phyloP scores from a whole-genome alignment of 176 grass and related monocot genomes.

The Rhynchospora tenuis region DNA sequence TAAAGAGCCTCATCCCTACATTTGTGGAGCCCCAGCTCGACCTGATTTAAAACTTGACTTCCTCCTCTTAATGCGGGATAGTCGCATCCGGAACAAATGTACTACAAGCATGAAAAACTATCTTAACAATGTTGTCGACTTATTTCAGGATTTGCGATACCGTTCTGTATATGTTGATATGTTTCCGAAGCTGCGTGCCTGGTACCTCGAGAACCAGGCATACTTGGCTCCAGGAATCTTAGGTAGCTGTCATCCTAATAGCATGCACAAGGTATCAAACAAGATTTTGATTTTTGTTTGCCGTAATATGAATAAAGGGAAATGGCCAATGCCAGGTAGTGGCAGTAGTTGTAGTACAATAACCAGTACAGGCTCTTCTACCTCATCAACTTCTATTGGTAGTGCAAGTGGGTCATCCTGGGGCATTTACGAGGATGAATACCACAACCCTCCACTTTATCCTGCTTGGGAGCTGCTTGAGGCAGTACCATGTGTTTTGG shows the following conservation, averaged over 20 bases:
- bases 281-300: conserved; percentile 90
- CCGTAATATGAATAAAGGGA: not conserved
- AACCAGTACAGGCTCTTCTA: not conserved
- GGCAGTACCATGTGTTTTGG: conserved; percentile 73
- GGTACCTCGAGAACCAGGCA: conserved; percentile 90
- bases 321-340: conserved; percentile 10
- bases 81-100: conserved; percentile 21
- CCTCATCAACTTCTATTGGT: not conserved
- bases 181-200: conserved; percentile 78
- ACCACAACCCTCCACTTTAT: not conserved
- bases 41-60: conserved; percentile 74
- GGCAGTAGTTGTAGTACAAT: not conserved
- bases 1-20: not conserved
- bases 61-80: conserved; percentile 71
- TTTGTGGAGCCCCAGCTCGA: conserved; percentile 32
- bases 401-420: conserved; percentile 33
- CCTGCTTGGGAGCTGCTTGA: conserved; percentile 40
- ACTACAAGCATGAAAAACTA: not conserved
- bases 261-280: conserved; percentile 70
- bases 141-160: conserved; percentile 39
- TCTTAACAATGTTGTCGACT: conserved; percentile 26
- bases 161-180: conserved; percentile 68
- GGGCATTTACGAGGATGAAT: conserved; percentile 51
- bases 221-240: conserved; percentile 81
- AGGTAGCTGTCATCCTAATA: conserved; percentile 49